Evolutionary conservation across 106 monocot genomes (phyloP).

Genomic region (Alisma plantagoaquatica): DNA sequence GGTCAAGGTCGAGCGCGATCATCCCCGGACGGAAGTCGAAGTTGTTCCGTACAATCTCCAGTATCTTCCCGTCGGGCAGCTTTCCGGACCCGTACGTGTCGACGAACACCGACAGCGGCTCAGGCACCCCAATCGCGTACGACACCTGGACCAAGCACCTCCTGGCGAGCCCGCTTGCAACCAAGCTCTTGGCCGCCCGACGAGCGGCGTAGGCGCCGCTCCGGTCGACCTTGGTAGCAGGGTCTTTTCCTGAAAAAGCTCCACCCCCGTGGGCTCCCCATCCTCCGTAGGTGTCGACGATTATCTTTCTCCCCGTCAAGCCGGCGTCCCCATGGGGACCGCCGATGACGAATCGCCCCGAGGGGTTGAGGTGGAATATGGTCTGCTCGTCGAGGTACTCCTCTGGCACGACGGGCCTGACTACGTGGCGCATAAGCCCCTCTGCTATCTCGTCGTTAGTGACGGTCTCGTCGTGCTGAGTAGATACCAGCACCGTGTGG

Average conservation of each 20-base stretch:
- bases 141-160: conserved; percentile 15
- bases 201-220: conserved; percentile 10
- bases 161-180: conserved; percentile 12
- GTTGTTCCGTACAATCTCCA: conserved; percentile 8
- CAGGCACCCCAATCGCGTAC: conserved; percentile 13
- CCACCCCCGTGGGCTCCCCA: conserved; percentile 17
- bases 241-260: conserved; percentile 15
- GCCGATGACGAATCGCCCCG: conserved; percentile 15
- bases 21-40: conserved; percentile 16
- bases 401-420: conserved; percentile 12
- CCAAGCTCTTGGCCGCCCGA: conserved; percentile 14
- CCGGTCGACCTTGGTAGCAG: conserved; percentile 16
- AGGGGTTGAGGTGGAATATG: conserved; percentile 23
- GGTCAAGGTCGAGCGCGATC: conserved; percentile 15
- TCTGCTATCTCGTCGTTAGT: conserved; percentile 15
- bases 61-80: conserved; percentile 11
- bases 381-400: conserved; percentile 22
- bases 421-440: conserved; percentile 10
- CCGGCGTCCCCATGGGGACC: conserved; percentile 15
- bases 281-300: conserved; percentile 18
- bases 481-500: conserved; percentile 17
- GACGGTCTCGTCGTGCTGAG: conserved; percentile 15
- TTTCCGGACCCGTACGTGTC: conserved; percentile 13
- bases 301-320: conserved; percentile 16
- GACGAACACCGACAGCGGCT: conserved; percentile 13